Base-by-base conservation (phyloP, 495 filamentous ascomycete genomes). In the Pyronema omphalodes region DNA sequence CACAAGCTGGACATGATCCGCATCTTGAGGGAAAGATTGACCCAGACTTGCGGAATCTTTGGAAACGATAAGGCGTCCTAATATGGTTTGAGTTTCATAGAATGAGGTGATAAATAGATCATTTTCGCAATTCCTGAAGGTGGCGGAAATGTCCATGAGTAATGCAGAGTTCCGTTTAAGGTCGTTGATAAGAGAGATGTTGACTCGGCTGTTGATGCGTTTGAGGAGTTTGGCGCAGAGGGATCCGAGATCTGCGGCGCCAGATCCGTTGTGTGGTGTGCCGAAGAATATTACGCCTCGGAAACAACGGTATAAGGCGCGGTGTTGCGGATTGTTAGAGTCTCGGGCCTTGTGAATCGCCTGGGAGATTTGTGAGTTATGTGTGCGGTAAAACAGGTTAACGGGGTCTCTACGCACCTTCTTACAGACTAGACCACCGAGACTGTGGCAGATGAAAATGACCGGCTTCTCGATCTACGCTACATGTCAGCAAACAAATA, bases 231-330 rank as follows among this genome's bases (percentile, higher is more conserved):
- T 14, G 39, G 39, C 39, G 7, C 39, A 41, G 1, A 41, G 39
- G 1, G 39, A 12, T 12, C 39, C 19, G 34, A 53, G 15, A 9
- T 41, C 44, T 7, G 49, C 57, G 36, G 35, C 36, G 12, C 18
- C 41, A 0, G 57, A 47, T 7, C 57, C 54, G 6, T 49, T 34
- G 18, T 59, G 57, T 9, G 57, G 57, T 29, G 57, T 59, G 12
- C 57, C 57, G 12, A 59, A 23, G 14, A 59, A 59, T 15, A 39
- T 37, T 8, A 59, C 49, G 3, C 47, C 57, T 2, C 7, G 6
- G 2, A 54, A 49, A 9, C 17, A 57, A 15, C 23, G 49, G n/a
- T 55, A 23, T 6, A 49, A 40, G n/a, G 40, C 6, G 4, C 45
- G 2, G 33, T 35, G 12, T 12, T 45, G 33, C 14, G 44, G 41